phyloP scores from a whole-genome alignment of 192 early-diverging fungal genomes.

The Entomortierella parvispora region DNA sequence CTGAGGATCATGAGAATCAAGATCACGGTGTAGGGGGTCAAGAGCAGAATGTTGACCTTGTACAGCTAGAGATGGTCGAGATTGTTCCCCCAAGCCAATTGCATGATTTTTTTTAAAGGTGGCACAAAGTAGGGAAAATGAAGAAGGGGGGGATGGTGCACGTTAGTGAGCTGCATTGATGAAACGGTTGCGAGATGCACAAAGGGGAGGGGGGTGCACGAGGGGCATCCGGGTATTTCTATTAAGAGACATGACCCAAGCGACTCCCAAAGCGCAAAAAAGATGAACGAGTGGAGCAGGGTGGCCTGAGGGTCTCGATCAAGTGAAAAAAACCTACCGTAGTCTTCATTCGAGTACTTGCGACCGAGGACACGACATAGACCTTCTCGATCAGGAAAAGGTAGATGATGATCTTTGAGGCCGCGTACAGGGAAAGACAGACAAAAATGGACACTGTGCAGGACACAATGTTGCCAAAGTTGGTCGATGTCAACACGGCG shows the following conservation, averaged over 20 bases:
- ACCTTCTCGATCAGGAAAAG: constrained; percentile 60
- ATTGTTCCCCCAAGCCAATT: too few species aligned
- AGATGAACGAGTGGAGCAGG: neutral
- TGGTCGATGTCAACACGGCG: constrained; percentile 55
- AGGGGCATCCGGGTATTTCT: too few species aligned
- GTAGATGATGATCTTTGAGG: constrained; percentile 56
- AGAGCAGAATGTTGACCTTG: constrained; percentile 27
- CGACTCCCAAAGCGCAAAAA: too few species aligned
- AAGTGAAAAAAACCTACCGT: constrained; percentile 10
- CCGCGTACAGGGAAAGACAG: constrained; percentile 51
- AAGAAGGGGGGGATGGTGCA: neutral
- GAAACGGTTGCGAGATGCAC: too few species aligned
- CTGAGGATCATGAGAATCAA: constrained; percentile 32
- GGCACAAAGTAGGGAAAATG: too few species aligned
- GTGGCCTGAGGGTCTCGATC: neutral
- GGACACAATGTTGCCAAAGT: constrained; percentile 47
- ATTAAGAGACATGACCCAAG: too few species aligned
- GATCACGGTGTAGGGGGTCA: constrained; percentile 40
- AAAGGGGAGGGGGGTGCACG: too few species aligned
- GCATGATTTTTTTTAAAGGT: too few species aligned
- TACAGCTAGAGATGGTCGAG: constrained; percentile 9
- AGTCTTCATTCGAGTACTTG: constrained; percentile 32
- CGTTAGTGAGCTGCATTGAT: too few species aligned
- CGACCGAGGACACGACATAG: constrained; percentile 35
- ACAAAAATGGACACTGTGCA: constrained; percentile 56